A percentile compares a stretch with the other conserved stretches of the same genome.
Conservation (phyloP, 345 rosid species). For the Iberis pinnata region DNA sequence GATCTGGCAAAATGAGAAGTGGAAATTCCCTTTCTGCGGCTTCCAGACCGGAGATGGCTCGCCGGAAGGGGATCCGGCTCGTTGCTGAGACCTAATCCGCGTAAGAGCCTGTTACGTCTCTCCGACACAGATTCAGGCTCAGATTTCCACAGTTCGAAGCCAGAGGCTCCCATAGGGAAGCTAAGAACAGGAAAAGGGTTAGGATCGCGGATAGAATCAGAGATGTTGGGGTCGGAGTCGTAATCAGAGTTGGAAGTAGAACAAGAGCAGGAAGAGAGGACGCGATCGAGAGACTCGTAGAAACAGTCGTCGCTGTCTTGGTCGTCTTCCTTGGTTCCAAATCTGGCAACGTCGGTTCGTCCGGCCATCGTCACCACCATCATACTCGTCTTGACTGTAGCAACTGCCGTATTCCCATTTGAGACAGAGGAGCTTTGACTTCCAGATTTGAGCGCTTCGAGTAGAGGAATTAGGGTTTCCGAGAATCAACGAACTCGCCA, state of each 20-base stretch:
- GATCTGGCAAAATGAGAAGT: constrained; percentile 35
- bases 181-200: constrained; percentile 36
- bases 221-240: constrained; percentile 45
- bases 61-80: constrained; percentile 47
- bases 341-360: constrained; percentile 25
- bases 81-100: constrained; percentile 56
- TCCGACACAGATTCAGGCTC: constrained; percentile 71
- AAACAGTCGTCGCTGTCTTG: constrained; percentile 49
- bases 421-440: constrained; percentile 2
- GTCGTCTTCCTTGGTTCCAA: constrained; percentile 28
- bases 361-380: constrained; percentile 19
- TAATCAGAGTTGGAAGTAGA: constrained; percentile 45
- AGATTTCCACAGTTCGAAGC: constrained; percentile 76
- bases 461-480: constrained; percentile 26
- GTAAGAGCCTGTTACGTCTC: constrained; percentile 54
- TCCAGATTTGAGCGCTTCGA: constrained; percentile 3
- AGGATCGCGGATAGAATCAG: too few species aligned
- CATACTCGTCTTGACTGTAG: constrained; percentile 19
- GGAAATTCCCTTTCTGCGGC: constrained; percentile 23
- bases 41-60: constrained; percentile 30
- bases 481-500: constrained; percentile 25
- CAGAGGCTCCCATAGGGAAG: too few species aligned
- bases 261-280: constrained; percentile 62
- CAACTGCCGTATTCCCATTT: constrained; percentile 38
- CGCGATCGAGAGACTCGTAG: constrained; percentile 78